These are phyloP conservation scores for Cadophora malorum DNA, from an alignment of 2,329 filamentous ascomycete species.

Conservation along the genomic window DNA sequence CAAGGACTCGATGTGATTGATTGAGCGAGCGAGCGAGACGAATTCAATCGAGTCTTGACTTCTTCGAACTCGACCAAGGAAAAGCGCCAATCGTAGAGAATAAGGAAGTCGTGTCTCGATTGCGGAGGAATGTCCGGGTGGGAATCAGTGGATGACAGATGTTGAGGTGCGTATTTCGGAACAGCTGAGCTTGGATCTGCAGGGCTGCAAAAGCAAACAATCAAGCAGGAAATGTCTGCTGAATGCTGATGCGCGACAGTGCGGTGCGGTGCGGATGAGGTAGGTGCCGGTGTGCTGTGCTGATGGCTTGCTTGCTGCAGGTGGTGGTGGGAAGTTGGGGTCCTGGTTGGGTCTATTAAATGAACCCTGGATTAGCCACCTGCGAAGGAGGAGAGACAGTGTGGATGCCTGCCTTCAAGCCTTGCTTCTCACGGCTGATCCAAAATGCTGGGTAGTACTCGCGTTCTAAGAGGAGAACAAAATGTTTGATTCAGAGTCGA, in stretches of 20 bases:
- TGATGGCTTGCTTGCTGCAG: slow-evolving; percentile 17
- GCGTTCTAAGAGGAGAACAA: not conserved
- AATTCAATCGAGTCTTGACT: not conserved
- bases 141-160: not conserved
- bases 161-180: slow-evolving; percentile 4
- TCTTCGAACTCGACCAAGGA: not conserved
- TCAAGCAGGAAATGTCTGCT: not conserved
- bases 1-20: slow-evolving; percentile 10
- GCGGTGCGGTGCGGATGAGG: not conserved
- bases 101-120: slow-evolving; percentile 8
- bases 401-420: slow-evolving; percentile 24
- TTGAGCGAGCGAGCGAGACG: not conserved
- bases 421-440: slow-evolving; percentile 28
- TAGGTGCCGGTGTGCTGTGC: slow-evolving; percentile 11
- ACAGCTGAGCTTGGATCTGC: slow-evolving; percentile 1
- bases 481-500: not conserved
- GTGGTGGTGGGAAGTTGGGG: not conserved
- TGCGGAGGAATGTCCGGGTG: slow-evolving; percentile 6
- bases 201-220: slow-evolving; percentile 10
- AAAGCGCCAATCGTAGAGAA: not conserved
- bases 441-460: slow-evolving; percentile 30
- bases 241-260: not conserved
- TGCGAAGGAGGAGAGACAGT: not conserved
- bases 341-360: slow-evolving; percentile 8
- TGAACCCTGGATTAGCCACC: slow-evolving; percentile 13